Evolutionary conservation across 2,329 filamentous ascomycete genomes (phyloP).

Genomic region (Elsinoe fawcettii): DNA sequence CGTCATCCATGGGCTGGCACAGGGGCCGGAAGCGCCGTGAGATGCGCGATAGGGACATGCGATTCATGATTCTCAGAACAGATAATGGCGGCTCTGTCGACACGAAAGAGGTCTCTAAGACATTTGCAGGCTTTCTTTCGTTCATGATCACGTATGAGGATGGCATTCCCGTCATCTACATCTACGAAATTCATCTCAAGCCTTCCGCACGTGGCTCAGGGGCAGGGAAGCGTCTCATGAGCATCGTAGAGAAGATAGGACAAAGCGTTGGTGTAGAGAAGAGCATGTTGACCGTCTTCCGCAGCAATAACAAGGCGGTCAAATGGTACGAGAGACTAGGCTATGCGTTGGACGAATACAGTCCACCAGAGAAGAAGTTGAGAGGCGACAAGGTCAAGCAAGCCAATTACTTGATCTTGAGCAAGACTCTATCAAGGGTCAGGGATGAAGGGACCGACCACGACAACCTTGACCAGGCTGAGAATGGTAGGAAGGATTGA

Average conservation of each 20-base stretch:
- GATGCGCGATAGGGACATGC: constrained; percentile 60
- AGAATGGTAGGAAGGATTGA: constrained; percentile 24
- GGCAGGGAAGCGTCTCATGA: constrained; percentile 54
- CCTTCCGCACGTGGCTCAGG: constrained; percentile 52
- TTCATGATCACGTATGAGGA: constrained; percentile 65
- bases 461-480: background rate
- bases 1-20: constrained; percentile 57
- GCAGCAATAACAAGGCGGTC: constrained; percentile 50
- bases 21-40: constrained; percentile 53
- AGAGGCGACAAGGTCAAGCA: constrained; percentile 44
- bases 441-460: background rate
- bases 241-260: constrained; percentile 47
- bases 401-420: constrained; percentile 47
- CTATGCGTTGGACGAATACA: constrained; percentile 46
- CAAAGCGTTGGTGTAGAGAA: constrained; percentile 51
- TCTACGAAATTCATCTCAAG: constrained; percentile 69
- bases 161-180: constrained; percentile 59
- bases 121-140: constrained; percentile 43
- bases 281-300: constrained; percentile 68
- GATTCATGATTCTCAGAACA: constrained; percentile 56
- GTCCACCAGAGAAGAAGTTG: constrained; percentile 42
- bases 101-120: constrained; percentile 16
- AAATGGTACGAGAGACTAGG: constrained; percentile 56
- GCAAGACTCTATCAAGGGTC: constrained; percentile 29
- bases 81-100: background rate